Base-by-base conservation (phyloP, 208 protist species). In the Naegleria lovaniensis region DNA sequence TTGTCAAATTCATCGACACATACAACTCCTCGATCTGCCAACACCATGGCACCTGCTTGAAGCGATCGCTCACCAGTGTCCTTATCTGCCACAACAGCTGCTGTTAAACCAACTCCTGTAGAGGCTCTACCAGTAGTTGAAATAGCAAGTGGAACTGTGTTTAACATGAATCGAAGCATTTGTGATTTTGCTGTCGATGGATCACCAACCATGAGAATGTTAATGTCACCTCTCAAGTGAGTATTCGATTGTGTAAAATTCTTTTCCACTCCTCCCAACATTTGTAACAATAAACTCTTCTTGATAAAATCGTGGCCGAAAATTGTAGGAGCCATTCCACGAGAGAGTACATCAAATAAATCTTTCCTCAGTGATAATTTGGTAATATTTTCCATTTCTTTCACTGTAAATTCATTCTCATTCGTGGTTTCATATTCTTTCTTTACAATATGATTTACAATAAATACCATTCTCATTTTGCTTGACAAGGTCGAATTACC, bases 1-100 rank as follows among this genome's bases (percentile, higher is more conserved):
- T 99, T 99, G 93, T 99, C 99, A 93, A 99, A 99, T 94, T 99
- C 99, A 94, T 99, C 99, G 88, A 99, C 99, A 94, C 98, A 99
- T 33, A 99, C 95, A 76, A 99, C 96, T 48, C 99, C 98, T 48
- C 98, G 93, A 93, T 99, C 99, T 0, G 98, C 99, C 11, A 99
- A 95, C 5, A 99, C 99, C 98, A 99, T 99, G 0, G 99, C 99
- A 51, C 99, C 99, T 9, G 99, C 99, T 90, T 99, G 98, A 11
- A 99, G 95, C 19, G 95, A 95, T 11, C 97, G 94, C 90, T 98
- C 97, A 38, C 98, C 97, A 1, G 98, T 99, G 90, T 99, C 99
- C 5, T 92, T 91, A 93, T 99, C 99, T 0, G 93, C 93, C 5
- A 96, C 96, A 52, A 99, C 99, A 0, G 99, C 98, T 16, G 99